phyloP scores from a whole-genome alignment of 345 rosid genomes.

The Turnera subulata region DNA sequence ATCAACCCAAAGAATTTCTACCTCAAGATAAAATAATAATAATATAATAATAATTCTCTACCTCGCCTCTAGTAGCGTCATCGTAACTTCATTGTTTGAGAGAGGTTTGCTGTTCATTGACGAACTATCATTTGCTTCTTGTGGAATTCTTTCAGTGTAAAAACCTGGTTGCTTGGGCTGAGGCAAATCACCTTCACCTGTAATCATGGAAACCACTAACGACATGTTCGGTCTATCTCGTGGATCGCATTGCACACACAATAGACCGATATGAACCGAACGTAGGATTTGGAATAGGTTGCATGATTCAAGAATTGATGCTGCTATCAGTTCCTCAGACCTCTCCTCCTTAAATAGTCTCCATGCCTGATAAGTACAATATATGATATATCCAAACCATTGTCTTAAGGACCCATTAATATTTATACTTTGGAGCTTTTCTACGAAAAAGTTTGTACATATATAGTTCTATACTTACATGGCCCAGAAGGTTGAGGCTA shows the following conservation, averaged over 20 bases:
- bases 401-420: too few relatives aligned
- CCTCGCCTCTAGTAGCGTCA: too few relatives aligned
- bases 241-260: neutral
- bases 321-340: neutral
- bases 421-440: too few relatives aligned
- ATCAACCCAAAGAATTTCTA: too few relatives aligned
- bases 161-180: slow-evolving; percentile 4
- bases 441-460: too few relatives aligned
- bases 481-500: neutral
- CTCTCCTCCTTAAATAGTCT: neutral
- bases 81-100: too few relatives aligned
- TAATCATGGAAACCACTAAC: neutral
- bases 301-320: neutral
- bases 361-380: neutral
- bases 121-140: too few relatives aligned
- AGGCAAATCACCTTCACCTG: neutral
- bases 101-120: too few relatives aligned
- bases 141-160: neutral
- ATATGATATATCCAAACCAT: too few relatives aligned
- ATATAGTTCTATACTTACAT: neutral
- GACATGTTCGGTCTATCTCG: neutral
- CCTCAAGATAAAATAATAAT: too few relatives aligned
- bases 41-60: too few relatives aligned
- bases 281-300: neutral
- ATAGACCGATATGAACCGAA: neutral